phyloP scores from a whole-genome alignment of 768 basidiomycete species.

The Tricholoma furcatifolium region DNA sequence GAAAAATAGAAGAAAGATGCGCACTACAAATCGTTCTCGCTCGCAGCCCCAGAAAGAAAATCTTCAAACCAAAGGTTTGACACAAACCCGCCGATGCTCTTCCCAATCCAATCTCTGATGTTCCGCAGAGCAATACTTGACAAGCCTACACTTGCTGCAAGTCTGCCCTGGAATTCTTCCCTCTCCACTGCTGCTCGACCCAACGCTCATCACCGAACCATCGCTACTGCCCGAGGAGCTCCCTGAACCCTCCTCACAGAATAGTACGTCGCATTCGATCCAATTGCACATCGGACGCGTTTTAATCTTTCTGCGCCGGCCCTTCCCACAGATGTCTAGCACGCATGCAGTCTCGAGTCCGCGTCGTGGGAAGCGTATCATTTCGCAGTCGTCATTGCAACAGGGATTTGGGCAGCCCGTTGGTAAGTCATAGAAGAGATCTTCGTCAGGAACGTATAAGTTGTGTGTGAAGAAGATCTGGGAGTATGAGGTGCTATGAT shows the following conservation, averaged over 20 bases:
- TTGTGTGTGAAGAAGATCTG: slow-evolving; percentile 79
- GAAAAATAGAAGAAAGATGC: background rate
- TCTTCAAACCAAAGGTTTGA: slow-evolving; percentile 21
- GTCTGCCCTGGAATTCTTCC: slow-evolving; percentile 47
- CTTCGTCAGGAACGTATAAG: slow-evolving; percentile 66
- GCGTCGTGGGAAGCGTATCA: slow-evolving; percentile 73
- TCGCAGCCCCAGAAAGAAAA: background rate
- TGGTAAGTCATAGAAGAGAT: slow-evolving; percentile 76
- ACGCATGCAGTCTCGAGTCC: slow-evolving; percentile 62
- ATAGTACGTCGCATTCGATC: slow-evolving; percentile 70
- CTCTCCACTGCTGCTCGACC: slow-evolving; percentile 22
- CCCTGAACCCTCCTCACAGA: slow-evolving; percentile 41
- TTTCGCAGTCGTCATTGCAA: slow-evolving; percentile 80
- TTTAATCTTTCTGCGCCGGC: slow-evolving; percentile 48
- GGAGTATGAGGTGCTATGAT: slow-evolving; percentile 78
- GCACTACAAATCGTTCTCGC: too few species aligned
- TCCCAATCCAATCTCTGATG: slow-evolving; percentile 80
- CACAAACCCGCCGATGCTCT: slow-evolving; percentile 71
- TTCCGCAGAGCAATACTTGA: slow-evolving; percentile 74
- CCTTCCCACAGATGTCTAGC: slow-evolving; percentile 60
- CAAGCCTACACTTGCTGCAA: slow-evolving; percentile 77
- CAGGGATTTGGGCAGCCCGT: slow-evolving; percentile 78
- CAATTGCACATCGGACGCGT: slow-evolving; percentile 77
- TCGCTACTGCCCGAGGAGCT: slow-evolving; percentile 35
- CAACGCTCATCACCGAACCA: slow-evolving; percentile 42